Conservation (phyloP, 352 stramenopile species). For the Aphanomyces stellatus region DNA sequence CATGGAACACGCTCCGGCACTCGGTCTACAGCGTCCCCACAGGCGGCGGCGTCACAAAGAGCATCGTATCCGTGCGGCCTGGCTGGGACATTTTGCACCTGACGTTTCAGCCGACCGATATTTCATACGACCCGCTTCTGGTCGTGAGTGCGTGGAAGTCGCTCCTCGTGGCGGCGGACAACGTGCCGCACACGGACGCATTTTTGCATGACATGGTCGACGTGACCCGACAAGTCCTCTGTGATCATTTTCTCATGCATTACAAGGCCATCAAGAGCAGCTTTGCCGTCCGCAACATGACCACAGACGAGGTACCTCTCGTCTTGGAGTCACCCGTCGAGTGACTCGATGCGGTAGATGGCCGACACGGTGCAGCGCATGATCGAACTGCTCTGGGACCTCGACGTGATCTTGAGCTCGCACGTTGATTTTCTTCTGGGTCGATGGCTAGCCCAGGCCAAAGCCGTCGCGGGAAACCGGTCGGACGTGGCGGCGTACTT, state of each 20-base stretch:
- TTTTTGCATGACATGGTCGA: conserved; percentile 72
- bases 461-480: conserved; percentile 27
- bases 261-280: conserved; percentile 47
- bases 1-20: conserved; percentile 41
- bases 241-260: conserved; percentile 46
- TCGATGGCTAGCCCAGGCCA: conserved; percentile 54
- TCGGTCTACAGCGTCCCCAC: conserved; percentile 69
- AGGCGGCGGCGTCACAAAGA: conserved; percentile 62
- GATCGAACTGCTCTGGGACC: conserved; percentile 38
- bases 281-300: conserved; percentile 31
- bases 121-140: conserved; percentile 59
- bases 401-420: conserved; percentile 58
- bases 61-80: conserved; percentile 48
- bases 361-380: conserved; percentile 24
- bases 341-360: background rate
- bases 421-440: conserved; percentile 61
- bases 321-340: conserved; percentile 19
- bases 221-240: conserved; percentile 65
- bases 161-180: conserved; percentile 33
- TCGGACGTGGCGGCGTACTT: conserved; percentile 35
- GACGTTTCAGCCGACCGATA: conserved; percentile 56
- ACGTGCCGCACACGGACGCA: conserved; percentile 31
- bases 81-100: conserved; percentile 57
- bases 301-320: conserved; percentile 30
- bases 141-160: conserved; percentile 44